Evolutionary conservation across 2,329 filamentous ascomycete species (phyloP).

Genomic region (Endothia cerciana): DNA sequence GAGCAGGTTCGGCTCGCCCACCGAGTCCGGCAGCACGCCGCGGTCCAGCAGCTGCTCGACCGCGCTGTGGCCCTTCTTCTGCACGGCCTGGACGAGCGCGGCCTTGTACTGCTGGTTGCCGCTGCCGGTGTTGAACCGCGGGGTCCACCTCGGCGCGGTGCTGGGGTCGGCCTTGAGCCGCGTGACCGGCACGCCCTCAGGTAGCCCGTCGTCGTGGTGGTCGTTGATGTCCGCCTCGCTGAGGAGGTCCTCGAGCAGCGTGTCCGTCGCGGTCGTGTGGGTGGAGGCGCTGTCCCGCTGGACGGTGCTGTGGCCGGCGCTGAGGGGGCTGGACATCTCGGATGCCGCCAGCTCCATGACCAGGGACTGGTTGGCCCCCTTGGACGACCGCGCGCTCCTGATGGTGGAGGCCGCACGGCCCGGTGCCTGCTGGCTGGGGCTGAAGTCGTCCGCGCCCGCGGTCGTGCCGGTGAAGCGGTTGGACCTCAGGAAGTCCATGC

Average conservation of each 20-base stretch:
- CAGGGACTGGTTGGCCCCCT: conserved; percentile 24
- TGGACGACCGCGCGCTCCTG: conserved; percentile 31
- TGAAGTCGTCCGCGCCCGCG: conserved; percentile 6
- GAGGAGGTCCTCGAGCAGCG: conserved; percentile 40
- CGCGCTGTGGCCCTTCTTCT: conserved; percentile 59
- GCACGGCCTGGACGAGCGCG: conserved; percentile 57
- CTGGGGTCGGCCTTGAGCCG: conserved; percentile 55
- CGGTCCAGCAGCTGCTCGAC: conserved; percentile 62
- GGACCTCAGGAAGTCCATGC: conserved; percentile 25
- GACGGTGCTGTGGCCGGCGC: conserved; percentile 16
- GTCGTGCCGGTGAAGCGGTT: conserved; percentile 22
- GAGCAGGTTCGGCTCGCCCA: conserved; percentile 51
- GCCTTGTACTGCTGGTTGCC: conserved; percentile 50
- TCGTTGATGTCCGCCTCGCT: conserved; percentile 45
- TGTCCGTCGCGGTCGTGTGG: conserved; percentile 40
- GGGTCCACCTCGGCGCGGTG: conserved; percentile 56
- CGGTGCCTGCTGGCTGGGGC: not conserved
- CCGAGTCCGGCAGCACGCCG: conserved; percentile 56
- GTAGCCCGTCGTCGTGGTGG: conserved; percentile 17
- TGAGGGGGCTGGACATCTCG: conserved; percentile 26
- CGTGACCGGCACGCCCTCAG: conserved; percentile 45
- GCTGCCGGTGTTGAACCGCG: conserved; percentile 48
- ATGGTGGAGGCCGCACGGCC: conserved; percentile 34
- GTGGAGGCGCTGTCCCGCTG: conserved; percentile 37
- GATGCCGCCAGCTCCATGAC: conserved; percentile 25